Evolutionary conservation across 2,329 filamentous ascomycete species (phyloP).

Genomic region (Blastomyces emzantsi): DNA sequence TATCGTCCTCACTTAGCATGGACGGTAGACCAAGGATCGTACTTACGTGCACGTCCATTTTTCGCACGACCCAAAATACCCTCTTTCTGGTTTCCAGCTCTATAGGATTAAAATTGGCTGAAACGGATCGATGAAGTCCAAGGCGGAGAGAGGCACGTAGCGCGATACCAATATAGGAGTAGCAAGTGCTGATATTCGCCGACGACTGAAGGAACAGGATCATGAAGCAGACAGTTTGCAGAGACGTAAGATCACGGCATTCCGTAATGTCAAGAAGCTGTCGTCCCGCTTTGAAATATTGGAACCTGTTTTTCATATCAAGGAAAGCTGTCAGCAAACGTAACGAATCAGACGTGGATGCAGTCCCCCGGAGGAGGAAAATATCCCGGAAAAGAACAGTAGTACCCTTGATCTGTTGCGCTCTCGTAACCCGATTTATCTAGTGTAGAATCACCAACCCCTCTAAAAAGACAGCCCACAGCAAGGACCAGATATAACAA

Average conservation of each 20-base stretch:
- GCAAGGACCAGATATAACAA: slow-evolving; percentile 62
- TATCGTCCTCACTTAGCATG: slow-evolving; percentile 43
- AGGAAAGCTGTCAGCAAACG: slow-evolving; percentile 11
- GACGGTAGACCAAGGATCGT: slow-evolving; percentile 41
- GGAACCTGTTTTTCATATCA: slow-evolving; percentile 46
- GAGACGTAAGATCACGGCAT: slow-evolving; percentile 62
- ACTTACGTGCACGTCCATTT: slow-evolving; percentile 45
- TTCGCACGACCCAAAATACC: slow-evolving; percentile 45
- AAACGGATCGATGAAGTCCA: slow-evolving; percentile 65
- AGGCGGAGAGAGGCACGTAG: slow-evolving; percentile 66
- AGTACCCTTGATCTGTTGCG: slow-evolving; percentile 47
- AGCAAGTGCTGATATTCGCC: slow-evolving; percentile 69
- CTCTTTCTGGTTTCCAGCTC: slow-evolving; percentile 65
- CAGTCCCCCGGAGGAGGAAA: not conserved
- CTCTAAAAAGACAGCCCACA: slow-evolving; percentile 63
- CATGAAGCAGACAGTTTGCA: slow-evolving; percentile 71
- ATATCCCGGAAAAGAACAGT: slow-evolving; percentile 1
- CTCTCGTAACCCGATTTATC: slow-evolving; percentile 41
- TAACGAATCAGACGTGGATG: not conserved
- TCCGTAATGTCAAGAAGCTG: slow-evolving; percentile 52
- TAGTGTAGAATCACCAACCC: slow-evolving; percentile 44
- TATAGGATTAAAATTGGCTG: slow-evolving; percentile 60
- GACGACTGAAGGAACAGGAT: slow-evolving; percentile 73
- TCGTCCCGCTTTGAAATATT: slow-evolving; percentile 63
- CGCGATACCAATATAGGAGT: slow-evolving; percentile 70